Evolutionary conservation across 1,284 basidiomycete genomes (phyloP), one percentile per base, ranked within the genome.

Genomic region (Mycena citricolor): DNA sequence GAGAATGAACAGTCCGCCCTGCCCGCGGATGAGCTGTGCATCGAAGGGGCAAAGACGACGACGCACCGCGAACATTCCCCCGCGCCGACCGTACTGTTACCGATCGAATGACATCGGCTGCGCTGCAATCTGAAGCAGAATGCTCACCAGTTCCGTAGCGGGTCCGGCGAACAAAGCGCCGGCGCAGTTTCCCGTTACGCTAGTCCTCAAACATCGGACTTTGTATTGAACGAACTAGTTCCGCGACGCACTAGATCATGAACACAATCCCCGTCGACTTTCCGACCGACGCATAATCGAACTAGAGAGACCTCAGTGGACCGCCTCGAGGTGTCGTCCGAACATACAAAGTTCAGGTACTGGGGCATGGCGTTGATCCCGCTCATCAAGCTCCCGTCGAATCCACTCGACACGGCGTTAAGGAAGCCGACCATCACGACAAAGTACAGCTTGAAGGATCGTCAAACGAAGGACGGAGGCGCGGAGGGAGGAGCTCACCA

Each of bases 291-390:
- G 33, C 17, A 29, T 59, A 59, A 28, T 47, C 25, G 44, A 59
- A 59, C 55, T 55, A 28, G n/a, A n/a, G n/a, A n/a, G n/a, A n/a
- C 14, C 10, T 14, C 12, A 21, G 16, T 29, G 8, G 24, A 14
- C 17, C 23, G 39, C n/a, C n/a, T n/a, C n/a, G n/a, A n/a, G n/a
- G n/a, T n/a, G n/a, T n/a, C n/a, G n/a, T 14, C 16, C 5, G 12
- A 14, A 35, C 54, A 5, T 40, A 61, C 59, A 33, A 39, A 58
- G 30, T 55, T 24, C 19, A 55, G 39, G 32, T 59, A 61, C 31
- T 61, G 59, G 16, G 46, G 40, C 60, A 61, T 61, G 4, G 52
- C 60, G 47, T 61, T 61, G 38, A 61, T 60, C 8, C 58, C 60
- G 35, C 57, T 47, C 58, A 61, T 60, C 24, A 61, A 46, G 41